Evolutionary conservation across 208 protist genomes (phyloP).

Genomic region (Acanthamoeba quina): DNA sequence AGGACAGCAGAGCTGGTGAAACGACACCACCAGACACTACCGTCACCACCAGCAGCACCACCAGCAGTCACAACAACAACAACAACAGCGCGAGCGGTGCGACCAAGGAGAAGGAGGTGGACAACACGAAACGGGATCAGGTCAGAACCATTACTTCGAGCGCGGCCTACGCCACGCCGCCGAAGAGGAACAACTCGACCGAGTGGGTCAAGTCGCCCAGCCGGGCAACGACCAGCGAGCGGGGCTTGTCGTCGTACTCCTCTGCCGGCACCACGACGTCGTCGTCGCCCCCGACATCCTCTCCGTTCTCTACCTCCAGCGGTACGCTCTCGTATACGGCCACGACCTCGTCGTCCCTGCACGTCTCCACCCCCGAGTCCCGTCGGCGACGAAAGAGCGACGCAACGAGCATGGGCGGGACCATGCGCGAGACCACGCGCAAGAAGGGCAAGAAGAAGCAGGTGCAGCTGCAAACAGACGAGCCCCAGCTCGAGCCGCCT

Average conservation of each 20-base stretch:
- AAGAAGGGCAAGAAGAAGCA: slow-evolving; percentile 15
- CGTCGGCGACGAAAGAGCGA: slow-evolving; percentile 23
- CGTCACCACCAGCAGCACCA: not conserved
- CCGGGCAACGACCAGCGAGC: not conserved
- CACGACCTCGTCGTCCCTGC: not conserved
- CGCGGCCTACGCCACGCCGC: not conserved
- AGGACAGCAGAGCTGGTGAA: not conserved
- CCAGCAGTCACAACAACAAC: not conserved
- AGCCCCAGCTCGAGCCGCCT: not conserved
- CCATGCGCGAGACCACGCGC: not conserved
- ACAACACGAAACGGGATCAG: not conserved
- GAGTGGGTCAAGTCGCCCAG: not conserved
- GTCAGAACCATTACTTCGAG: no score
- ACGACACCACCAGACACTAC: not conserved
- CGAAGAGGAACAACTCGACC: not conserved
- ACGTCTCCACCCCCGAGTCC: not conserved
- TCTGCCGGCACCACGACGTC: not conserved
- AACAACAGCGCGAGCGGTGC: not conserved
- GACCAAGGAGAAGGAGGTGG: not conserved
- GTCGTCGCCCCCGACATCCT: not conserved
- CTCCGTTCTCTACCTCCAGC: not conserved
- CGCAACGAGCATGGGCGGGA: not conserved
- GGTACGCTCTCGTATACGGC: not conserved
- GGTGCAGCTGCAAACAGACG: not conserved
- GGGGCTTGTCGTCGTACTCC: not conserved